Evolutionary conservation across 805 yeast genomes (phyloP).

Genomic region (Teunomyces cretensis): DNA sequence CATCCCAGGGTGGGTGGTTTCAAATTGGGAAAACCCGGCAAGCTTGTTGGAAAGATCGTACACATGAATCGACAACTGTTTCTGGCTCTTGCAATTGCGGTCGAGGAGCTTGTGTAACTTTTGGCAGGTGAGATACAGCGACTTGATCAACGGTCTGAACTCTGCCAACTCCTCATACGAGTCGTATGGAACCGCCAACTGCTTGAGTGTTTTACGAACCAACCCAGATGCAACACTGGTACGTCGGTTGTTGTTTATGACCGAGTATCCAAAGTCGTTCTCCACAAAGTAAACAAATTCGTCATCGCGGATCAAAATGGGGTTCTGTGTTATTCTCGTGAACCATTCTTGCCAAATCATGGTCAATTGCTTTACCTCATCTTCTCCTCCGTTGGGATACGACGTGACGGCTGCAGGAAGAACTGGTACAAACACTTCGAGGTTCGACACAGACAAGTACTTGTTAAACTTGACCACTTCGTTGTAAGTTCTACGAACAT

Average conservation of each 20-base stretch:
- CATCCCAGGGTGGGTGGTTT: slow-evolving; percentile 64
- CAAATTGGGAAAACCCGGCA: slow-evolving; percentile 40
- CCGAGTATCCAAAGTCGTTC: slow-evolving; percentile 66
- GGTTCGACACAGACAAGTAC: slow-evolving; percentile 75
- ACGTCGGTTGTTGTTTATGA: slow-evolving; percentile 56
- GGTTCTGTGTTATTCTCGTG: slow-evolving; percentile 66
- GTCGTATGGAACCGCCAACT: slow-evolving; percentile 88
- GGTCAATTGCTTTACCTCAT: slow-evolving; percentile 61
- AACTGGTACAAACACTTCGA: slow-evolving; percentile 92
- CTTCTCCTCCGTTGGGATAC: slow-evolving; percentile 82
- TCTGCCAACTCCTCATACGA: slow-evolving; percentile 76
- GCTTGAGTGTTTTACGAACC: slow-evolving; percentile 86
- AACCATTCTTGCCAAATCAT: slow-evolving; percentile 82
- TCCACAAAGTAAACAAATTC: slow-evolving; percentile 85
- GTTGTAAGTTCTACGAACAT: slow-evolving; percentile 73
- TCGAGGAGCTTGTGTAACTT: slow-evolving; percentile 55
- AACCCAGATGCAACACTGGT: slow-evolving; percentile 77
- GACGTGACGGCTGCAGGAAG: slow-evolving; percentile 74
- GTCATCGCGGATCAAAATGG: slow-evolving; percentile 81
- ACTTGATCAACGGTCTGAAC: slow-evolving; percentile 84
- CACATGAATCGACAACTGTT: slow-evolving; percentile 46
- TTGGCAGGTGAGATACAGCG: slow-evolving; percentile 59
- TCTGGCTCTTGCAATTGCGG: slow-evolving; percentile 55
- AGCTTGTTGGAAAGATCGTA: slow-evolving; percentile 49
- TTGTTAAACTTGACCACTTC: slow-evolving; percentile 77